Conservation (phyloP, 192 early-diverging fungal species). For the Mortierella alpina region DNA sequence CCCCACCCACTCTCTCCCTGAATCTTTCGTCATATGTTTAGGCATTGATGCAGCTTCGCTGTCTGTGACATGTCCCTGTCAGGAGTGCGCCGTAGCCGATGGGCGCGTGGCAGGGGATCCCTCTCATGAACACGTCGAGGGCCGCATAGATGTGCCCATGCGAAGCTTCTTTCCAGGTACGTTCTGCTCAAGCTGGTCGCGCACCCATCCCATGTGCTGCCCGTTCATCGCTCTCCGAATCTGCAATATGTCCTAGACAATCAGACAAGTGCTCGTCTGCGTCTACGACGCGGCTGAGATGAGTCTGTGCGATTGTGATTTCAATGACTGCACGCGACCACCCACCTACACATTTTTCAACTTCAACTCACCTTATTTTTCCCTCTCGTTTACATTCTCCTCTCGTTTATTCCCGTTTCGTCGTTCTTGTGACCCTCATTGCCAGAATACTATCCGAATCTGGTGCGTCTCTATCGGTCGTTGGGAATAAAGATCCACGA, state of each 20-base stretch:
- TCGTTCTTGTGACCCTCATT: not conserved
- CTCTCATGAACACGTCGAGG: constrained; percentile 10
- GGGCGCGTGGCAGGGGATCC: not conserved
- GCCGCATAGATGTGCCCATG: constrained; percentile 29
- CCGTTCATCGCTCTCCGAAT: no score
- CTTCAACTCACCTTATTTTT: not conserved
- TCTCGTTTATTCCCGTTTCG: not conserved
- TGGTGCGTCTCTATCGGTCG: constrained; percentile 33
- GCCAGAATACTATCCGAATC: constrained; percentile 38
- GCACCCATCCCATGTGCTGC: no score
- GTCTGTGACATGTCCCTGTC: constrained; percentile 24
- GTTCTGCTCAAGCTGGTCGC: no score
- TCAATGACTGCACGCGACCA: no score
- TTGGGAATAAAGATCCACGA: constrained; percentile 43
- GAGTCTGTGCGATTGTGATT: no score
- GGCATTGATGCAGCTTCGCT: constrained; percentile 32
- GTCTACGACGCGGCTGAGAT: no score
- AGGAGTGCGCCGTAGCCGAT: constrained; percentile 13
- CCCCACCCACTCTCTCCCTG: not conserved
- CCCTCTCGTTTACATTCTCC: not conserved
- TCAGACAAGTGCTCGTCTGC: no score
- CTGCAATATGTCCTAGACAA: no score
- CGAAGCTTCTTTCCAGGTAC: constrained; percentile 39
- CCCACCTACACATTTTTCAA: no score
- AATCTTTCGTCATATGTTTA: constrained; percentile 3